Conservation (phyloP, 805 yeast species). For the Debaryomyces maramus region DNA sequence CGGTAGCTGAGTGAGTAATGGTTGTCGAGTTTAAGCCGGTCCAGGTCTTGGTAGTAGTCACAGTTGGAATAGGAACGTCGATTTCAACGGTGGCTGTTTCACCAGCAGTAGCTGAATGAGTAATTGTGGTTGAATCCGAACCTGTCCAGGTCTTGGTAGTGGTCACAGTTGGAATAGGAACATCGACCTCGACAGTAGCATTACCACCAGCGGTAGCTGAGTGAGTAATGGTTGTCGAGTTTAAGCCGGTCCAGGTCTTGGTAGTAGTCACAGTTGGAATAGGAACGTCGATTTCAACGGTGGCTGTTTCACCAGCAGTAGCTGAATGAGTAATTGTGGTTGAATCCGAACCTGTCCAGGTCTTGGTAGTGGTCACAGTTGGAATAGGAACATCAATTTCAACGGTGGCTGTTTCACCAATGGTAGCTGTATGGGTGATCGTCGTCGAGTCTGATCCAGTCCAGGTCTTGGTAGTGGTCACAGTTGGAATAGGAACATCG, state of each 20-base stretch:
- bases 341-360: constrained; percentile 2
- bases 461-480: constrained; percentile 4
- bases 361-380: background rate
- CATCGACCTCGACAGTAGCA: constrained; percentile 1
- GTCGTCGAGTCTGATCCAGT: background rate
- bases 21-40: constrained; percentile 3
- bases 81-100: constrained; percentile 1
- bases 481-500: constrained; percentile 4
- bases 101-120: background rate
- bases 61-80: constrained; percentile 1
- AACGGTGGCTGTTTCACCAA: constrained; percentile 1
- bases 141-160: constrained; percentile 5
- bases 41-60: constrained; percentile 2
- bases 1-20: background rate
- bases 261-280: constrained; percentile 1
- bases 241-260: constrained; percentile 2
- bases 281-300: constrained; percentile 1
- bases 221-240: constrained; percentile 1
- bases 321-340: background rate
- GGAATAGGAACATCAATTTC: background rate
- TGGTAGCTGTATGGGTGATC: background rate
- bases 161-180: background rate
- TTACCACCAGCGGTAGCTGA: background rate
- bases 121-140: background rate
- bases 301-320: background rate